Evolutionary conservation across 345 rosid genomes (phyloP), one percentile per base, ranked within the genome.

Genomic region (Sisymbrium altissimum): DNA sequence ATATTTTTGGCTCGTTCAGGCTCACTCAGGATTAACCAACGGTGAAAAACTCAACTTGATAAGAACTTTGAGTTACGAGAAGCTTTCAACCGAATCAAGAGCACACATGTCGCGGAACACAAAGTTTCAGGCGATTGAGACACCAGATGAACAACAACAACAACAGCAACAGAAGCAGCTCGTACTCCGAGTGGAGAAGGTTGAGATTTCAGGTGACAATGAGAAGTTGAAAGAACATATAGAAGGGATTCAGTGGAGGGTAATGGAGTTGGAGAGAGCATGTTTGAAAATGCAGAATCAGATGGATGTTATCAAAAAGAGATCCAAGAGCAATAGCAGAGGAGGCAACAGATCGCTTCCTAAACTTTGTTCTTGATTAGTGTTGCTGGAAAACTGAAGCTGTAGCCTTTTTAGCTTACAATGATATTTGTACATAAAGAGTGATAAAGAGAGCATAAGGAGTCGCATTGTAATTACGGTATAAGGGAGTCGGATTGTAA

Each of bases 231-330:
- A 73, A 65, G 86, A 85, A 45, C 88, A 85, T 53, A 76, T 95
- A 64, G 83, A 87, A 73, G 96, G 96, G 72, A 90, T 95, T 86
- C 97, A 92, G 68, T 83, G 89, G 80, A 81, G 92, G 68, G 97
- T 90, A 39, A 87, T 73, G 82, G 96, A 95, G 62, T 66, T 95
- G 78, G 99, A 95, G 83, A 88, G 84, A 77, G 86, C 86, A 0
- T 95, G 97, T 82, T 73, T 72, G 76, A 87, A 83, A 68, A 92
- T 95, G 97, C 97, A 95, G 73, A 79, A 76, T 25, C 91, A 90
- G 69, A 88, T 92, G 97, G 73, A 86, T 30, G 84, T 90, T 30
- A 77, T 87, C 84, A 78, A 78, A 38, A 78, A 72, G 69, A 89
- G 79, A 79, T 86, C 92, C 15, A 95, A 73, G 78, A 75, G 27